Base-by-base conservation (phyloP, 495 filamentous ascomycete species). In the Aspergillus incahuasiensis region DNA sequence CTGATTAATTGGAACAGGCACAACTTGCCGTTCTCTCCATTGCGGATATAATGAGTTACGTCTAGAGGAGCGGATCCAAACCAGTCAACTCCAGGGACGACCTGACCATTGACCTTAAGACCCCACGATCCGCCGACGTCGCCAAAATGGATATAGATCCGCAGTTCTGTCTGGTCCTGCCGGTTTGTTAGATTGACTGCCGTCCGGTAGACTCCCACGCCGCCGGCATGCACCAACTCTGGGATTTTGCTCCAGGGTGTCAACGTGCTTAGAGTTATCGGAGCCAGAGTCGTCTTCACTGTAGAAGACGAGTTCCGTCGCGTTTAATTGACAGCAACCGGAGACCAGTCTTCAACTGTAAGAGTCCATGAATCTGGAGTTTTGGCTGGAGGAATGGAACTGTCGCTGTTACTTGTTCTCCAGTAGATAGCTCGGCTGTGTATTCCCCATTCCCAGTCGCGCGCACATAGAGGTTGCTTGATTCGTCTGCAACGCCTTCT, bases 271-370 rank as follows among this genome's bases (percentile, higher is more conserved):
- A 28, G 25, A 8, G 25, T 28, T 28, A 28, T 28, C 25, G 25
- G 25, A 8, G 3, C 25, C 25, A 28, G 25, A 4, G 25, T 28
- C 25, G 3, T 28, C 25, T 28, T 28, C 8, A 8, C 25, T 8
- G 25, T 28, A 8, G 8, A 8, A 8, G 25, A 28, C 25, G 25
- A 28, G 25, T 28, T 28, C 8, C 25, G 46, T 19, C 46, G 22
- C 9, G 46, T 49, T 32, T 22, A 22, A 19, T 49, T 49, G 5
- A 28, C 46, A 15, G 16, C 18, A 19, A 13, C 25, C 15, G 46
- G 46, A 5, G 46, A 49, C 46, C 46, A 49, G 46, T 49, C 46
- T n/a, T 49, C 46, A 25, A 49, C 46, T 3, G 46, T 18, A 8
- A 49, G 24, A 13, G 24, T 15, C 46, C 46, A 49, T 11, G 22